These are phyloP conservation scores for Solanum microdontum DNA, from an alignment of 257 asterid genomes.

Conservation along the genomic window DNA sequence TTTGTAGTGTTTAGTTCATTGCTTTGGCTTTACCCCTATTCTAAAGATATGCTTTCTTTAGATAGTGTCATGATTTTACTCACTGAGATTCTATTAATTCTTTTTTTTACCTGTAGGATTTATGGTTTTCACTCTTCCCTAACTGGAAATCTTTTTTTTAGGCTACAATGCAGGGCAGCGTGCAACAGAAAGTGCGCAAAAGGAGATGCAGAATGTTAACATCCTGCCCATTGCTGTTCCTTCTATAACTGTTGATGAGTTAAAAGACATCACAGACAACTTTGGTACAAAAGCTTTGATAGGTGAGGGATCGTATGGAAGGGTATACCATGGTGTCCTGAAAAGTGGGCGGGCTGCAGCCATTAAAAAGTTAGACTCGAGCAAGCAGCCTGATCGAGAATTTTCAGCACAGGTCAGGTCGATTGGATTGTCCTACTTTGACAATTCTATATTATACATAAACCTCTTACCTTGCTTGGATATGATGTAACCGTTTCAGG, in stretches of 20 bases:
- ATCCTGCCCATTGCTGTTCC: slow-evolving; percentile 66
- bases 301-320: slow-evolving; percentile 83
- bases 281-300: slow-evolving; percentile 54
- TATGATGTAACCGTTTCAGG: slow-evolving; percentile 23
- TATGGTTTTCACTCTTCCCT: not conserved
- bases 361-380: slow-evolving; percentile 72
- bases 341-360: slow-evolving; percentile 59
- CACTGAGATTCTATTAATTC: not conserved
- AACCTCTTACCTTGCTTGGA: not conserved
- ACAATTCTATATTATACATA: not conserved
- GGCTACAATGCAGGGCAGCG: slow-evolving; percentile 30
- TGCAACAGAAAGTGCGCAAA: slow-evolving; percentile 42
- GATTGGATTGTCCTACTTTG: not conserved
- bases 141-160: not conserved
- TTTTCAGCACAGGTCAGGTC: slow-evolving; percentile 52
- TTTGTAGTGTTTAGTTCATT: not conserved
- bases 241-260: slow-evolving; percentile 52
- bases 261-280: slow-evolving; percentile 56
- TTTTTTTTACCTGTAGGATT: not conserved
- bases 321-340: slow-evolving; percentile 59
- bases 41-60: not conserved
- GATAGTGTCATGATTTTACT: not conserved
- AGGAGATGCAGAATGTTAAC: slow-evolving; percentile 30
- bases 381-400: slow-evolving; percentile 75
- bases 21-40: not conserved